These are phyloP conservation scores for Thelephora terrestris DNA, from an alignment of 1,284 basidiomycete species.

Conservation along the genomic window DNA sequence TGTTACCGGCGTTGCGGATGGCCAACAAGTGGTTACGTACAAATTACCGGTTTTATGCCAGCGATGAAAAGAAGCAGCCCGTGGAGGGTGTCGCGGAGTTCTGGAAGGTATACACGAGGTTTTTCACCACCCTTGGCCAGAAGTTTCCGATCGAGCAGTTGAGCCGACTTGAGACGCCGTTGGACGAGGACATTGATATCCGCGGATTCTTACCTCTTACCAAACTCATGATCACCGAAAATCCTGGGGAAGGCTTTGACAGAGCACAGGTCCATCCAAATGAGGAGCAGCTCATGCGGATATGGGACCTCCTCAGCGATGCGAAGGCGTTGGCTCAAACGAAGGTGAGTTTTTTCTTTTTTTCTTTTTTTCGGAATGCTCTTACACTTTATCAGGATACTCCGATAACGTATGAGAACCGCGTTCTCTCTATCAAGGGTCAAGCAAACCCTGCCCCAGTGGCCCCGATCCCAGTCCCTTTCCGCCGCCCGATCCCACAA, in stretches of 20 bases:
- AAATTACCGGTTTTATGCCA: constrained; percentile 53
- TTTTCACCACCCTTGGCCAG: constrained; percentile 51
- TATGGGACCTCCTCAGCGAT: constrained; percentile 78
- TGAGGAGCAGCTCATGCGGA: constrained; percentile 90
- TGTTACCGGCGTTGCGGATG: constrained; percentile 80
- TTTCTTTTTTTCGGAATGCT: neutral
- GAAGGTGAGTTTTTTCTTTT: constrained; percentile 33
- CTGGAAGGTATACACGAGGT: constrained; percentile 67
- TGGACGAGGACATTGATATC: constrained; percentile 92
- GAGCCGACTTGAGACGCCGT: constrained; percentile 49
- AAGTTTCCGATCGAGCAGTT: constrained; percentile 66
- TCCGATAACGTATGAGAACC: constrained; percentile 29
- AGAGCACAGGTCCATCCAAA: constrained; percentile 72
- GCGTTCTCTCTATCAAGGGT: constrained; percentile 2
- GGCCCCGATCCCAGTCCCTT: constrained; percentile 20
- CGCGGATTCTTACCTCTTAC: constrained; percentile 80
- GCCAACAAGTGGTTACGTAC: constrained; percentile 83
- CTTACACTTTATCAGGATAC: constrained; percentile 21
- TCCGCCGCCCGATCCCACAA: neutral
- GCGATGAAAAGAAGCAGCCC: neutral
- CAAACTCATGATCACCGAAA: constrained; percentile 33
- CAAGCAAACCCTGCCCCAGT: constrained; percentile 18
- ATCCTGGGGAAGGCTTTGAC: constrained; percentile 13
- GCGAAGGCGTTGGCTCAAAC: constrained; percentile 51
- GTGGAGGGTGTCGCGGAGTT: constrained; percentile 39